phyloP scores from a whole-genome alignment of 192 early-diverging fungal species.

The Backusella tarrabulga region DNA sequence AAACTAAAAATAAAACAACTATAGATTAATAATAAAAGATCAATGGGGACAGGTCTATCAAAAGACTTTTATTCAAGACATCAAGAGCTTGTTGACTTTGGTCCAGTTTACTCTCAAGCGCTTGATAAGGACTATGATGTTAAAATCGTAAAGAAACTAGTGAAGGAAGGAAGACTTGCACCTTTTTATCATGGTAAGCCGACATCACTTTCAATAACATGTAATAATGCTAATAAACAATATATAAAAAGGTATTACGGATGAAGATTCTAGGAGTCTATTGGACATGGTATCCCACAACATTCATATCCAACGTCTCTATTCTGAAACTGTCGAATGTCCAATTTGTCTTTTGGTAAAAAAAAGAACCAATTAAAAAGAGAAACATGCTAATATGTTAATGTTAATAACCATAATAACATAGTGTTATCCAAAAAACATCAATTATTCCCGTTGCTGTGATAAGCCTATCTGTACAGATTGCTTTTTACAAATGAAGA shows the following conservation, averaged over 20 bases:
- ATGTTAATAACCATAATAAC: neutral
- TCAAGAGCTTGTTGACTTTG: neutral
- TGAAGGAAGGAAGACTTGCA: conserved; percentile 21
- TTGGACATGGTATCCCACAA: neutral
- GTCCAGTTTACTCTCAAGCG: neutral
- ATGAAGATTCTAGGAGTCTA: neutral
- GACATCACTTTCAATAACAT: neutral
- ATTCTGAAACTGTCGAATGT: conserved; percentile 28
- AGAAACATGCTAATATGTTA: neutral
- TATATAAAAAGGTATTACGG: neutral
- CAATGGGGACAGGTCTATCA: conserved; percentile 4
- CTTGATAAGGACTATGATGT: conserved; percentile 20
- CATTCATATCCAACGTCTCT: neutral
- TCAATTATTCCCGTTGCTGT: conserved; percentile 91
- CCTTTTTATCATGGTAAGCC: conserved; percentile 29
- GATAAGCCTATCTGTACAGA: conserved; percentile 95
- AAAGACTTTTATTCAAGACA: conserved; percentile 10
- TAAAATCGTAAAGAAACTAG: conserved; percentile 15
- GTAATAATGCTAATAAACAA: neutral
- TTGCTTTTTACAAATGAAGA: conserved; percentile 94
- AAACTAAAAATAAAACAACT: neutral
- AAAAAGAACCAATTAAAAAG: neutral
- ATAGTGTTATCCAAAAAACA: conserved; percentile 84
- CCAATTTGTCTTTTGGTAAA: conserved; percentile 34
- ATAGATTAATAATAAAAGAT: neutral